A percentile compares a stretch with the other conserved stretches of the same genome.
Evolutionary conservation across 2,329 filamentous ascomycete genomes (phyloP).

Genomic region (Calonectria henricotiae): DNA sequence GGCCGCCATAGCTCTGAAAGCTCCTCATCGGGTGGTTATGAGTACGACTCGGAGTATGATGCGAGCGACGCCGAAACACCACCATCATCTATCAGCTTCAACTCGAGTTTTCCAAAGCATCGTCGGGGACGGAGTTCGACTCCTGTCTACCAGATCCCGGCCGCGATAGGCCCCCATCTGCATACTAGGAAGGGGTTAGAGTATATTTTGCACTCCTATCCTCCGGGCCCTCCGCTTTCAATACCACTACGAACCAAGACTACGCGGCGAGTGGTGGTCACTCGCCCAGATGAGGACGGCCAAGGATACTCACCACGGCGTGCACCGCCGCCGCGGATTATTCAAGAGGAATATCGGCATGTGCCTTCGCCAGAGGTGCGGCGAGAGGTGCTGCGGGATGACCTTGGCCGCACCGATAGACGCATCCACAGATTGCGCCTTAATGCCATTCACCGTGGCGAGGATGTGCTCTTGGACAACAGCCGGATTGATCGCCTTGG

Average conservation of each 20-base stretch:
- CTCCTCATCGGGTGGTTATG: slow-evolving; percentile 32
- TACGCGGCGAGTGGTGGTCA: not conserved
- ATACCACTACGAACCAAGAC: not conserved
- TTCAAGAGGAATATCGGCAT: slow-evolving; percentile 44
- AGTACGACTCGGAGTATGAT: slow-evolving; percentile 24
- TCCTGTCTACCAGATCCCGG: slow-evolving; percentile 38
- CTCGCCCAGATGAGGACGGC: slow-evolving; percentile 31
- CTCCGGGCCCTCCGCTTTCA: not conserved
- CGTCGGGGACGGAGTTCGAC: slow-evolving; percentile 35
- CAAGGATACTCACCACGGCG: slow-evolving; percentile 27
- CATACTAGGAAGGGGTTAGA: slow-evolving; percentile 10
- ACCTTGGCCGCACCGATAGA: slow-evolving; percentile 31
- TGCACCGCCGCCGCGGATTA: slow-evolving; percentile 42
- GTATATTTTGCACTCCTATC: not conserved
- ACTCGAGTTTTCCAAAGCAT: slow-evolving; percentile 33
- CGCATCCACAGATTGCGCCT: slow-evolving; percentile 43
- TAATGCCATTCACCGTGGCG: slow-evolving; percentile 33
- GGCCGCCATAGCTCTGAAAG: slow-evolving; percentile 40
- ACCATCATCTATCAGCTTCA: slow-evolving; percentile 42
- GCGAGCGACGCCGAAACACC: slow-evolving; percentile 42
- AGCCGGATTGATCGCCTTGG: slow-evolving; percentile 40
- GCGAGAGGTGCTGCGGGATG: slow-evolving; percentile 40
- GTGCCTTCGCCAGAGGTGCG: slow-evolving; percentile 41
- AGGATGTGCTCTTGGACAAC: slow-evolving; percentile 38
- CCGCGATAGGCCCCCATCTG: slow-evolving; percentile 34